Evolutionary conservation across 441 rosid genomes (phyloP).

Genomic region (Adansonia grandidieri): DNA sequence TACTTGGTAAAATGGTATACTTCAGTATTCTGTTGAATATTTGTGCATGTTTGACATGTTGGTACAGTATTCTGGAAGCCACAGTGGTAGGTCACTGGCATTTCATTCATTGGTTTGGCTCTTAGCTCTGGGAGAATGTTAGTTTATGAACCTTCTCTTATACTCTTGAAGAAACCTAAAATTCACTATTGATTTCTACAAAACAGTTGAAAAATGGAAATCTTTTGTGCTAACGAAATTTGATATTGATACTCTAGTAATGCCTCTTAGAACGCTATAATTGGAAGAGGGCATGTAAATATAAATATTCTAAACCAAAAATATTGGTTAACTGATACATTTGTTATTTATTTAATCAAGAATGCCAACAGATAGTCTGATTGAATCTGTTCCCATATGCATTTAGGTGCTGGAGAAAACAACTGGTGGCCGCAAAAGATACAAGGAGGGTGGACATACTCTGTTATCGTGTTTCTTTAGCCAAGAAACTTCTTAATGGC

Average conservation of each 20-base stretch:
- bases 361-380: slow-evolving; percentile 11
- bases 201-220: background rate
- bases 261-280: background rate
- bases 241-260: background rate
- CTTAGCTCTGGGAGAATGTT: background rate
- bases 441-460: slow-evolving; percentile 91
- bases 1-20: background rate
- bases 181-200: background rate
- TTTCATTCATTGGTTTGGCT: background rate
- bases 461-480: slow-evolving; percentile 80
- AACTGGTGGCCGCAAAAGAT: slow-evolving; percentile 70
- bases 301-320: background rate
- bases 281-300: background rate
- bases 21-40: background rate
- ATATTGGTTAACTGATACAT: background rate
- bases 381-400: slow-evolving; percentile 23
- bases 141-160: slow-evolving; percentile 1
- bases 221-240: background rate
- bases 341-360: background rate
- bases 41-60: background rate
- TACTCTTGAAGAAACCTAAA: background rate
- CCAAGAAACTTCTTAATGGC: slow-evolving; percentile 74
- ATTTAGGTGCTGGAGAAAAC: slow-evolving; percentile 93
- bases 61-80: background rate
- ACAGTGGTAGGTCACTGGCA: slow-evolving; percentile 2